Evolutionary conservation across 768 basidiomycete genomes (phyloP), one percentile per base, ranked within the genome.

Genomic region (Leccinum broughii): DNA sequence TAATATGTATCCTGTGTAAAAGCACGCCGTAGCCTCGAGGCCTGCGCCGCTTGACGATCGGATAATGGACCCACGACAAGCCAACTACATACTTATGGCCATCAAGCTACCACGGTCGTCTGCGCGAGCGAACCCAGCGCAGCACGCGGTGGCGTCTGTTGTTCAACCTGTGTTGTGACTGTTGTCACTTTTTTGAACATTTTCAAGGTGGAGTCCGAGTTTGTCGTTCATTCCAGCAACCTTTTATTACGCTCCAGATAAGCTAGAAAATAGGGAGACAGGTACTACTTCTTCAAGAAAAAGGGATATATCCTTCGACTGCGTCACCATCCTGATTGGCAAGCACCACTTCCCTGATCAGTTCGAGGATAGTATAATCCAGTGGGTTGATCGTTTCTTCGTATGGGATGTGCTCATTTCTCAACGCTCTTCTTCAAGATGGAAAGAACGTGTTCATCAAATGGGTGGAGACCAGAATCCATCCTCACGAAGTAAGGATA

Each of bases 261-360:
- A 48, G 20, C 11, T 48, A 13, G 4, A 22, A 22, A 11, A 48
- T 7, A 10, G 46, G 6, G 59, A 68, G 17, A 34, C 3, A 61
- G 62, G 4, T 63, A 62, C 13, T n/a, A 48, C 7, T 68, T 63
- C 32, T 64, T 68, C 28, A 56, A 64, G 48, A 59, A 14, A 13
- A 58, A 62, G 8, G 8, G 68, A 73, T 0, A 70, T 22, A 41
- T 61, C 1, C 64, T 76, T 20, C 65, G 71, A 15, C 69, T 67
- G 1, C 64, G 75, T 0, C 69, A 68, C 39, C 59, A 61, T 17
- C 68, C 66, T 0, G 56, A 59, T 7, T 77, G 74, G 75, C 32
- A 65, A 10, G 67, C 75, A 59, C 13, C 57, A 26, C 30, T 30
- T 58, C 26, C 56, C 24, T 28, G 13, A 54, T 50, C 26, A 2